Percentiles rank a stretch among this genome's conserved stretches.
phyloP scores from a whole-genome alignment of 371 early-diverging fungal species.

The Mucor piriformis region DNA sequence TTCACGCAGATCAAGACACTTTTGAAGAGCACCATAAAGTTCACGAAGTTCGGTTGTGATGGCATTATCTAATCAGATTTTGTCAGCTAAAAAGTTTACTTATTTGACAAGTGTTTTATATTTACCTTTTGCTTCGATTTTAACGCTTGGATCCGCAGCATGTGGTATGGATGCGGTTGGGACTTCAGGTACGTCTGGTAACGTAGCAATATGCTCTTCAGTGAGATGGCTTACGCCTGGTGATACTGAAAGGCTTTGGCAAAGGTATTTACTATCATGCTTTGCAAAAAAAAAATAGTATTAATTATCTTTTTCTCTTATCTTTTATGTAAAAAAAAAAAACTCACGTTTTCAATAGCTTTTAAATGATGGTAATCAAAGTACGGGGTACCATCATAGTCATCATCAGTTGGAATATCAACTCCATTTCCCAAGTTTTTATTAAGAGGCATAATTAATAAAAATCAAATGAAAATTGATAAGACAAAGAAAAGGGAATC shows the following conservation, averaged over 20 bases:
- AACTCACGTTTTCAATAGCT: conserved; percentile 43
- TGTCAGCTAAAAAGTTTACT: too few relatives aligned
- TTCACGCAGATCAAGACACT: conserved; percentile 80
- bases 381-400: conserved; percentile 40
- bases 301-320: too few relatives aligned
- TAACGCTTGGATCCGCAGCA: conserved; percentile 10
- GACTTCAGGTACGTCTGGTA: conserved; percentile 7
- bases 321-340: conserved; percentile 4
- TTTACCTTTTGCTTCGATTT: conserved; percentile 16
- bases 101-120: too few relatives aligned
- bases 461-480: background rate
- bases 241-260: conserved; percentile 34
- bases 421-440: conserved; percentile 4
- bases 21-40: conserved; percentile 59
- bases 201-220: conserved; percentile 3
- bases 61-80: conserved; percentile 56
- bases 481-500: background rate
- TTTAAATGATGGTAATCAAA: conserved; percentile 53
- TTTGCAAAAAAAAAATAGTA: conserved; percentile 6
- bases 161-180: conserved; percentile 1
- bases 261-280: conserved; percentile 52
- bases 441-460: conserved; percentile 1
- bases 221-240: conserved; percentile 15
- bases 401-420: conserved; percentile 25
- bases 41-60: conserved; percentile 57